Conservation (phyloP, 441 rosid genomes). For the Populus tomentosa region DNA sequence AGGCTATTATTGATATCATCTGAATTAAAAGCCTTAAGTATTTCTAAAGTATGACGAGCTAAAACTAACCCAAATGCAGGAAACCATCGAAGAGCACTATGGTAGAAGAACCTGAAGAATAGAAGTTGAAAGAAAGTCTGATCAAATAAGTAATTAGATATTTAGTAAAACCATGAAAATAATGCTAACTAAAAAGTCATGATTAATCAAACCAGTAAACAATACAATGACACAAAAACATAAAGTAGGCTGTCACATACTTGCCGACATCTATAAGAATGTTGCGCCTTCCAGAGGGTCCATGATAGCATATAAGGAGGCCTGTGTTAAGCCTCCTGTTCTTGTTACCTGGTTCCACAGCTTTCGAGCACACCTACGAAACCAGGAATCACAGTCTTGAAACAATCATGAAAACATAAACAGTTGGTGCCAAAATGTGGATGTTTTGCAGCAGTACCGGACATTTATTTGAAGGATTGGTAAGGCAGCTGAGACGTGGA, state of each 20-base stretch:
- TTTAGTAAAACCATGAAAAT: not conserved
- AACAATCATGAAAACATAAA: not conserved
- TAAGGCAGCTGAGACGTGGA: constrained; percentile 87
- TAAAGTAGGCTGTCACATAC: constrained; percentile 42
- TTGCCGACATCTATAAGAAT: constrained; percentile 87
- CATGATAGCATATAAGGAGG: constrained; percentile 59
- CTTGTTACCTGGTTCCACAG: constrained; percentile 64
- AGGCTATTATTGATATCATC: not conserved
- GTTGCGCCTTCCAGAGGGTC: constrained; percentile 47
- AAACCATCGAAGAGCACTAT: constrained; percentile 87
- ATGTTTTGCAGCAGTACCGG: constrained; percentile 39
- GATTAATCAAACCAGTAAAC: not conserved
- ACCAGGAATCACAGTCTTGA: constrained; percentile 17
- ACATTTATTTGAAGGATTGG: constrained; percentile 69
- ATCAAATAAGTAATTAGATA: not conserved
- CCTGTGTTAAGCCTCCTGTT: constrained; percentile 80
- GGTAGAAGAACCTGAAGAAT: constrained; percentile 81
- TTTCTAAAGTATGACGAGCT: constrained; percentile 1
- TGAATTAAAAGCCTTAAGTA: not conserved
- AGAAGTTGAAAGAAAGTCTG: constrained; percentile 1
- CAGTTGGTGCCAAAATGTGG: not conserved
- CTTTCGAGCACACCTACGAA: constrained; percentile 74
- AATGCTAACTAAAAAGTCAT: not conserved
- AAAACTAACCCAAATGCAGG: constrained; percentile 71
- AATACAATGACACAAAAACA: not conserved